Conservation (phyloP, 352 stramenopile species). For the Phytophthora sp. region DNA sequence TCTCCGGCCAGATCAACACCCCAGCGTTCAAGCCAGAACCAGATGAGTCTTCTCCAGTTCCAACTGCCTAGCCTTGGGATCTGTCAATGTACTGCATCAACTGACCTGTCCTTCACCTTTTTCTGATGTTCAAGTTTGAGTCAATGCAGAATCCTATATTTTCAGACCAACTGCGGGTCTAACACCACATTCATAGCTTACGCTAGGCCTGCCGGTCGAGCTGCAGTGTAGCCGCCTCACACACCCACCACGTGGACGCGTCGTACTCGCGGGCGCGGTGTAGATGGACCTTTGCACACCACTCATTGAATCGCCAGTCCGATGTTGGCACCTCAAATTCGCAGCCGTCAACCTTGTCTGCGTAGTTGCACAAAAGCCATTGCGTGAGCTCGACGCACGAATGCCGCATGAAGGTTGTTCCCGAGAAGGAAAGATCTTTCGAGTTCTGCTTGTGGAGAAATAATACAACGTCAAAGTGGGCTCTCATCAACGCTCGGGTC, state of each 20-base stretch:
- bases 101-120: no score
- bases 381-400: constrained; percentile 16
- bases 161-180: no score
- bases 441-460: constrained; percentile 9
- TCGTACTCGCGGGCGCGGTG: neutral
- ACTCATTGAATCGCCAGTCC: constrained; percentile 23
- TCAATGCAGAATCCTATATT: no score
- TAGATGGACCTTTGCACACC: constrained; percentile 16
- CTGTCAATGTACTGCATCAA: no score
- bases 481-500: constrained; percentile 8
- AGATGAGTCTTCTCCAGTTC: no score
- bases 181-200: no score
- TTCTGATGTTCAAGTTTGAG: no score
- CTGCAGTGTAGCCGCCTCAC: neutral
- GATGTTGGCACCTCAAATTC: constrained; percentile 25
- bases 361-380: constrained; percentile 19
- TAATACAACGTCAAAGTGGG: constrained; percentile 23
- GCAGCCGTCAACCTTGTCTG: constrained; percentile 15
- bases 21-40: no score
- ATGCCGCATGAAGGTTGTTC: constrained; percentile 3
- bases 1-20: no score
- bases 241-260: constrained; percentile 17
- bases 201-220: no score
- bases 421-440: constrained; percentile 11
- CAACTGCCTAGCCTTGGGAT: no score